Base-by-base conservation (phyloP, 306 rosid species). In the Prunus persica region DNA sequence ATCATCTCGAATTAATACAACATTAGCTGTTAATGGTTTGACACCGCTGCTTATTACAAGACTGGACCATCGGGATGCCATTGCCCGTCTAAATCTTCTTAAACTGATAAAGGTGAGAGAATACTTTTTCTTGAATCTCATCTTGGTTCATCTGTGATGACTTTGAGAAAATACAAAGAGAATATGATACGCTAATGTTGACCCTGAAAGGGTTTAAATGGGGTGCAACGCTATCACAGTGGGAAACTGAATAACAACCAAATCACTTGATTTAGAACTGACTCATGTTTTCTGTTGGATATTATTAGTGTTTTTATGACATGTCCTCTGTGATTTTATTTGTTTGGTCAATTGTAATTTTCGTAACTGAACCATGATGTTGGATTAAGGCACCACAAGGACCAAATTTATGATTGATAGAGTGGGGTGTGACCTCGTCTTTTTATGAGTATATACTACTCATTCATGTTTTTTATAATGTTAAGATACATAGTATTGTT, bases 31-130 rank as follows among this genome's bases (percentile, higher is more conserved):
- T 71, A 96, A 91, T 78, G 99, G 99, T 64, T 86, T 96, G 80
- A 96, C 98, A 52, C 93, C 97, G n/a, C 81, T 96, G 82, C 99
- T 96, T 55, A 87, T 96, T 79, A 91, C 96, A 76, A 91, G 90
- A 83, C 91, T 96, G 80, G 97, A 96, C 83, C 99, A 96, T 77
- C 99, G 87, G 78, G 99, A 96, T 87, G 99, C 99, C 28, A 96
- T 96, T 69, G 98, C 98, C 76, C 99, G 99, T 75, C 93, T 96
- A 73, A 96, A 96, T 88, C 96, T 96, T 78, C 97, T 96, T 74
- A 92, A 95, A 84, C 89, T 96, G 75, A 96, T 96, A 80, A 96
- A 96, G 98, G 99, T 91, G 79, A 25, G 67, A 49, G 27, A 4
- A 32, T 8, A 18, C 6, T 67, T 50, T 52, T 18, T 38, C 63